A percentile compares a stretch with the other conserved stretches of the same genome.
Conservation (phyloP, 1,284 basidiomycete species). For the Ceratobasidium sp. region DNA sequence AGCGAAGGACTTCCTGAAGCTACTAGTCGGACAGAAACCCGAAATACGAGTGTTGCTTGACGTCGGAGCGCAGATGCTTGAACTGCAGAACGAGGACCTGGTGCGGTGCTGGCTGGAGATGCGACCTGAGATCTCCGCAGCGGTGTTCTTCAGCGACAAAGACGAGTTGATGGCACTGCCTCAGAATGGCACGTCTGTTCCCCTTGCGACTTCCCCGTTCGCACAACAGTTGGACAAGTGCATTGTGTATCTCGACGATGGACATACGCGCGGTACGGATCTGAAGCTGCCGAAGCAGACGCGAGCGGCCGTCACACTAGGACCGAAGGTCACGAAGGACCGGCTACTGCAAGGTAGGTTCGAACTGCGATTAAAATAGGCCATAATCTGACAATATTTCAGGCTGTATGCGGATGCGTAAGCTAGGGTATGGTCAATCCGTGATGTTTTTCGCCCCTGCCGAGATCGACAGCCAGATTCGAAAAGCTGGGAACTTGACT, state of each 20-base stretch:
- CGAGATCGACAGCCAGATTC: constrained; percentile 61
- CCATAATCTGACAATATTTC: background rate
- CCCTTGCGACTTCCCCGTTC: constrained; percentile 59
- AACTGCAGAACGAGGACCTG: constrained; percentile 59
- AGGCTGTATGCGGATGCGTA: constrained; percentile 67
- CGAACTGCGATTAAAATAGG: too few relatives aligned
- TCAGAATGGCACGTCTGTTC: constrained; percentile 56
- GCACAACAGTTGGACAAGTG: constrained; percentile 59
- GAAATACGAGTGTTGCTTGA: constrained; percentile 62
- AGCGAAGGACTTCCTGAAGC: constrained; percentile 53
- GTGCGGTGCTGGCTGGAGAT: constrained; percentile 58
- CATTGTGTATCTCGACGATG: constrained; percentile 66
- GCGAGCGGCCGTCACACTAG: constrained; percentile 65
- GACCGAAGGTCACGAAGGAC: constrained; percentile 66
- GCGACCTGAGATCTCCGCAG: constrained; percentile 57
- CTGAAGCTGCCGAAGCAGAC: constrained; percentile 60
- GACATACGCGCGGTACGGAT: constrained; percentile 68
- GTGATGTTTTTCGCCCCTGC: constrained; percentile 63
- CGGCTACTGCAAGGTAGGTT: constrained; percentile 63
- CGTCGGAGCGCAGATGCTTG: constrained; percentile 68
- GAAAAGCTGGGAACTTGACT: constrained; percentile 42
- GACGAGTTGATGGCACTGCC: constrained; percentile 60
- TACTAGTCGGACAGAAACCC: constrained; percentile 54
- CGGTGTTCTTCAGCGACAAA: constrained; percentile 61
- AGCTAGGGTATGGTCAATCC: constrained; percentile 62